These are phyloP conservation scores for Fusarium humuli DNA, from an alignment of 2,329 filamentous ascomycete genomes.

Conservation along the genomic window DNA sequence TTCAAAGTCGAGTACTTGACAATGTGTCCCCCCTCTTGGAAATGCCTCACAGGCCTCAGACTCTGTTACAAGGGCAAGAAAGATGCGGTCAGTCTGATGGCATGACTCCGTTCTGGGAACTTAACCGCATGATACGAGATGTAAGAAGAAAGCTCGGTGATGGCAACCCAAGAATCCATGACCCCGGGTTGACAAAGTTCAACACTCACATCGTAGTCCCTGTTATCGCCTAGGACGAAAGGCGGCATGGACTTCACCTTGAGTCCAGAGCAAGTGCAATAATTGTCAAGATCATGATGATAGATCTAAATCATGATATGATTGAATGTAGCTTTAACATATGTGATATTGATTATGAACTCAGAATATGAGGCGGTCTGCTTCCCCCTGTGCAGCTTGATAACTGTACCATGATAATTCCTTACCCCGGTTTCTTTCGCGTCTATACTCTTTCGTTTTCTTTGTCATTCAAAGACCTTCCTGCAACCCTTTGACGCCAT, in stretches of 20 bases:
- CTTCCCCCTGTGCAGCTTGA: not conserved
- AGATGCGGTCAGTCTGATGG: not conserved
- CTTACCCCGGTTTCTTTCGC: conserved; percentile 1
- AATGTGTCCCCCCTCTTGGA: not conserved
- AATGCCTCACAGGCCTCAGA: not conserved
- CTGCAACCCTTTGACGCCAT: conserved; percentile 33
- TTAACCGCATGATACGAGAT: not conserved
- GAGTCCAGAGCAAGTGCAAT: not conserved
- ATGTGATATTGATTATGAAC: not conserved
- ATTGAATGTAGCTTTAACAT: not conserved
- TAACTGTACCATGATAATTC: not conserved
- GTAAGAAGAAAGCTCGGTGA: not conserved
- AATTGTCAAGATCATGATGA: not conserved
- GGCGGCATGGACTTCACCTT: not conserved
- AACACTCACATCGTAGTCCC: not conserved
- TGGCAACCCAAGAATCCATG: not conserved
- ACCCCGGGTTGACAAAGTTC: not conserved
- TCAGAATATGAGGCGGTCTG: not conserved
- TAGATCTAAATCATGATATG: not conserved
- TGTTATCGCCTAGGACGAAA: not conserved
- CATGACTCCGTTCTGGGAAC: not conserved
- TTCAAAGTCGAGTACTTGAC: not conserved
- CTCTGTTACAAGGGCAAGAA: not conserved
- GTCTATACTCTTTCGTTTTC: not conserved
- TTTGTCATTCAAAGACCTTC: conserved; percentile 4